Percentiles rank a stretch among this genome's conserved stretches.
phyloP scores from a whole-genome alignment of 1,284 basidiomycete genomes.

The Sporisorium scitamineum region DNA sequence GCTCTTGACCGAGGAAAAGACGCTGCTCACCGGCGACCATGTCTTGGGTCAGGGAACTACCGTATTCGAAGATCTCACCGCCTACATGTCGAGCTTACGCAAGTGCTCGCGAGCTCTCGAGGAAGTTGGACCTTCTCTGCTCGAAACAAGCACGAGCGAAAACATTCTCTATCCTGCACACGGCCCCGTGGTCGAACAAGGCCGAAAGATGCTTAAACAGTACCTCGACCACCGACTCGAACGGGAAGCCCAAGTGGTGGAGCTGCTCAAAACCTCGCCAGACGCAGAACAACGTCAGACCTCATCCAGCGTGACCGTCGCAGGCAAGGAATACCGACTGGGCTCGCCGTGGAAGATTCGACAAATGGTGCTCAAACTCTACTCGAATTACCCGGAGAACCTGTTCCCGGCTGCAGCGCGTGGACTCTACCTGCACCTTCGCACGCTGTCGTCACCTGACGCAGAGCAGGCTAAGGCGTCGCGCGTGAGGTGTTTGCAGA shows the following conservation, averaged over 20 bases:
- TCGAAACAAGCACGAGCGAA: constrained; percentile 35
- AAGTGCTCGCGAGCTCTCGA: constrained; percentile 73
- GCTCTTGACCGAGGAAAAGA: constrained; percentile 72
- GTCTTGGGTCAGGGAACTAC: constrained; percentile 91
- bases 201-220: constrained; percentile 74
- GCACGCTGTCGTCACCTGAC: constrained; percentile 73
- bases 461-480: constrained; percentile 17
- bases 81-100: constrained; percentile 80
- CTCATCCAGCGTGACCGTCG: constrained; percentile 11
- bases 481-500: constrained; percentile 40
- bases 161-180: constrained; percentile 83
- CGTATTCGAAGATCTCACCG: constrained; percentile 85
- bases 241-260: constrained; percentile 83
- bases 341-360: constrained; percentile 58
- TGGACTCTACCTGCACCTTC: constrained; percentile 79
- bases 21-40: constrained; percentile 84
- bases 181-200: constrained; percentile 79
- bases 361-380: constrained; percentile 72
- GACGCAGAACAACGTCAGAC: constrained; percentile 63
- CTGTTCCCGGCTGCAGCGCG: constrained; percentile 81
- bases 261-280: constrained; percentile 72
- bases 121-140: constrained; percentile 23
- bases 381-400: constrained; percentile 76
- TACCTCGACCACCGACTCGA: constrained; percentile 87
- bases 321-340: constrained; percentile 11